Conservation (phyloP, 2,329 filamentous ascomycete genomes). For the Rhynchosporium secalis region DNA sequence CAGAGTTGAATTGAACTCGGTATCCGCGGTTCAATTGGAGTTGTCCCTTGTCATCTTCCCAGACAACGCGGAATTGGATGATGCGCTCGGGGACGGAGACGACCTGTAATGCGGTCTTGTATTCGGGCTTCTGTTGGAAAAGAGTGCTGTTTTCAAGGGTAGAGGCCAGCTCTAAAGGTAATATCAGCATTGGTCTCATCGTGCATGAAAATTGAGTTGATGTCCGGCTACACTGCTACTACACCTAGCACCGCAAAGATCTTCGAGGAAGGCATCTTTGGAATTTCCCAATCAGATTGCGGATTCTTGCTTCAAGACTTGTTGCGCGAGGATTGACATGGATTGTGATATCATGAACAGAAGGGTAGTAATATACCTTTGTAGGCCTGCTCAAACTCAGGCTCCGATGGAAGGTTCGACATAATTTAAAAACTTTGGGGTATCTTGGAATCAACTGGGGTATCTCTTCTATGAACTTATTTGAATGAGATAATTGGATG, state of each 20-base stretch:
- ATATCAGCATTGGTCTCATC: not conserved
- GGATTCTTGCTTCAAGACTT: not conserved
- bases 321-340: conserved; percentile 5
- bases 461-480: not conserved
- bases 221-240: not conserved
- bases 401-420: conserved; percentile 84
- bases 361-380: conserved; percentile 62
- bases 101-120: conserved; percentile 85
- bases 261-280: not conserved
- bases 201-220: not conserved
- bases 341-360: conserved; percentile 23
- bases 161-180: conserved; percentile 75
- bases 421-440: conserved; percentile 47
- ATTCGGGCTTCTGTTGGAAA: conserved; percentile 92
- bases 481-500: not conserved
- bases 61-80: conserved; percentile 95
- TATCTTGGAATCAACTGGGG: conserved; percentile 11
- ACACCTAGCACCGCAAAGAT: not conserved
- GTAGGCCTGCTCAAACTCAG: conserved; percentile 99
- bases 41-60: conserved; percentile 91
- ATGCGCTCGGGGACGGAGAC: conserved; percentile 90
- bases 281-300: not conserved
- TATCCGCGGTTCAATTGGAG: conserved; percentile 92
- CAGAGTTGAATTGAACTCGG: conserved; percentile 98
- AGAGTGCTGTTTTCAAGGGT: conserved; percentile 92